Base-by-base conservation (phyloP, 2,329 filamentous ascomycete genomes). In the Xylariales sp. region DNA sequence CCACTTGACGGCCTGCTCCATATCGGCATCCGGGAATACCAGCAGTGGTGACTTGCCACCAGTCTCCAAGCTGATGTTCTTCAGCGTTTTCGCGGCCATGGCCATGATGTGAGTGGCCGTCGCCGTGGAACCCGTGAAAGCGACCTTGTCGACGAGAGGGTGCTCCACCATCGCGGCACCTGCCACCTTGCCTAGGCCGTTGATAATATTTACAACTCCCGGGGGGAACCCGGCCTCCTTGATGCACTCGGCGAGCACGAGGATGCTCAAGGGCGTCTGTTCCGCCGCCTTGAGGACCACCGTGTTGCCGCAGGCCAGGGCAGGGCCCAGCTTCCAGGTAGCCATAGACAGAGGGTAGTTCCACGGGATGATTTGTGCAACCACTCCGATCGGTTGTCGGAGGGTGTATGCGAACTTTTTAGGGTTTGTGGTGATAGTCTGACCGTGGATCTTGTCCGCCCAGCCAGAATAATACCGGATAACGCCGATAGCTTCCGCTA, bases 321-420 rank as follows among this genome's bases (percentile, higher is more conserved):
- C 80, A 15, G 86, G 86, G n/a, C 83, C 86, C 2, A 91, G 70
- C 53, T 90, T 89, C 85, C 85, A 88, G 2, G 78, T 75, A n/a
- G 80, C 81, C 78, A 85, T 86, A 3, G 67, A 67, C 2, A 85
- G 63, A 14, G 56, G 55, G 33, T 51, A 58, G 31, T 58, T 60
- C 56, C 42, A 37, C 60, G 84, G 83, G 30, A 88, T 88, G 45
- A 89, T 88, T 55, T 74, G 70, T 1, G 71, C 85, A 44, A 83
- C 85, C 0, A 90, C 85, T 24, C 86, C 86, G 14, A 90, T 65
- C 1, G 86, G 85, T 54, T 90, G 81, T 23, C 78, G 76, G 16
- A 88, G 66, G 0, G 84, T 88, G 49, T 90, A 90, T 2, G 82
- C 83, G 45, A 90, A 75, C 57, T 89, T 90, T 12, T 71, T 64